A percentile compares a stretch with the other conserved stretches of the same genome.
These are phyloP conservation scores for Trematosphaeria pertusa DNA, from an alignment of 2,329 filamentous ascomycete species.

Conservation along the genomic window DNA sequence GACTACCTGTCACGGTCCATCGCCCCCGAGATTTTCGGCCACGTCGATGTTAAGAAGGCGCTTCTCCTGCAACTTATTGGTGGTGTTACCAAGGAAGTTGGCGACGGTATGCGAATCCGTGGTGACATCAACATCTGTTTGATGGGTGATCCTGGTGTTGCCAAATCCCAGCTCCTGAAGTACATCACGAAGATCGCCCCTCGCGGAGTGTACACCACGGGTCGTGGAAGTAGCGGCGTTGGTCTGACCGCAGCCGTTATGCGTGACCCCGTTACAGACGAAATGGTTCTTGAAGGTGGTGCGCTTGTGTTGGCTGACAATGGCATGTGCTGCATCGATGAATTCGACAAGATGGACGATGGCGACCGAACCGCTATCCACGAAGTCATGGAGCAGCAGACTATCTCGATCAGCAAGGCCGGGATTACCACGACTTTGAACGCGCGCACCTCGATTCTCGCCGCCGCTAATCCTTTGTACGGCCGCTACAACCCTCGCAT, in stretches of 20 bases:
- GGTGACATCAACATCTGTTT: conserved; percentile 98
- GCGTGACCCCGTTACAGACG: conserved; percentile 82
- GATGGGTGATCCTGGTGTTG: conserved; percentile 99
- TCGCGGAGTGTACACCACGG: conserved; percentile 84
- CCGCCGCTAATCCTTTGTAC: conserved; percentile 95
- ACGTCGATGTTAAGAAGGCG: conserved; percentile 97
- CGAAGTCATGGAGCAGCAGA: conserved; percentile 90
- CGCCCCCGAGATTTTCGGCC: conserved; percentile 95
- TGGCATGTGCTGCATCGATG: conserved; percentile 85
- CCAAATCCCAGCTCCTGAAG: conserved; percentile 97
- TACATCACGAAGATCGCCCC: conserved; percentile 99
- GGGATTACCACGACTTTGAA: conserved; percentile 97
- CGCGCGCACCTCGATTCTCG: conserved; percentile 92
- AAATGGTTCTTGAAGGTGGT: conserved; percentile 83
- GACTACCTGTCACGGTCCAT: conserved; percentile 96
- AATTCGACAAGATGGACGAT: conserved; percentile 91
- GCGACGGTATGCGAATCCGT: conserved; percentile 98
- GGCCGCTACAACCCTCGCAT: conserved; percentile 97
- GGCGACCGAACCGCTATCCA: conserved; percentile 82
- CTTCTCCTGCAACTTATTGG: conserved; percentile 94
- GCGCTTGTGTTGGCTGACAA: conserved; percentile 82
- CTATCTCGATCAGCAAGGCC: conserved; percentile 86
- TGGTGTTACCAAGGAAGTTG: conserved; percentile 95
- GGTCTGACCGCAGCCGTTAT: conserved; percentile 84
- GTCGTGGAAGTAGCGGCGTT: conserved; percentile 80